Percentiles rank a stretch among this genome's conserved stretches.
Evolutionary conservation across 1,284 basidiomycete species (phyloP).

Genomic region (Irpex sp.): DNA sequence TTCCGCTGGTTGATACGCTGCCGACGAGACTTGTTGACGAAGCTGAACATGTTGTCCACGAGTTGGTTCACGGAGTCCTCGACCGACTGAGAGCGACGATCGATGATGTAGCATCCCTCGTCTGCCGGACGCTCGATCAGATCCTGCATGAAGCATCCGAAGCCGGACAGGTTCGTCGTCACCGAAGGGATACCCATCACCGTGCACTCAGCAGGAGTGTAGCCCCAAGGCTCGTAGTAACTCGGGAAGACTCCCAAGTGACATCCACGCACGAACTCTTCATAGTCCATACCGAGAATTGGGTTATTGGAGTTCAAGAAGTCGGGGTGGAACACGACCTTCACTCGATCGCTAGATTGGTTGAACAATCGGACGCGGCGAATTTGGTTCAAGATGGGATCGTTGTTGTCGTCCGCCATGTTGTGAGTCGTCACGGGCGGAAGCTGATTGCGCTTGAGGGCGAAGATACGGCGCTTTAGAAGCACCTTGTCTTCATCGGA

Average conservation of each 20-base stretch:
- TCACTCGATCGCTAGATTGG: conserved; percentile 78
- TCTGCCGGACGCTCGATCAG: conserved; percentile 89
- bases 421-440: conserved; percentile 97
- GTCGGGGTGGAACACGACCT: conserved; percentile 98
- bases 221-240: conserved; percentile 95
- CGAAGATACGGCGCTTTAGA: conserved; percentile 94
- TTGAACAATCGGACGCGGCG: conserved; percentile 94
- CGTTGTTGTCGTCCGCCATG: conserved; percentile 90
- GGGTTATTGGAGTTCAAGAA: conserved; percentile 98
- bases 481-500: conserved; percentile 94
- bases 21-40: conserved; percentile 86
- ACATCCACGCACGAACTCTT: conserved; percentile 97
- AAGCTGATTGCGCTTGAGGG: conserved; percentile 89
- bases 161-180: conserved; percentile 96
- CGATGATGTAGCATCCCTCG: conserved; percentile 94
- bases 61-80: conserved; percentile 88
- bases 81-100: conserved; percentile 85
- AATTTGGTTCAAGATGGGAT: conserved; percentile 95
- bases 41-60: conserved; percentile 72
- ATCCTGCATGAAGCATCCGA: conserved; percentile 99
- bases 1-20: conserved; percentile 99
- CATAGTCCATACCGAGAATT: conserved; percentile 95
- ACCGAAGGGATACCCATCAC: conserved; percentile 98
- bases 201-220: conserved; percentile 83
- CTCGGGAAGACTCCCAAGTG: conserved; percentile 98